Base-by-base conservation (phyloP, 441 rosid species). In the Jatropha multifida region DNA sequence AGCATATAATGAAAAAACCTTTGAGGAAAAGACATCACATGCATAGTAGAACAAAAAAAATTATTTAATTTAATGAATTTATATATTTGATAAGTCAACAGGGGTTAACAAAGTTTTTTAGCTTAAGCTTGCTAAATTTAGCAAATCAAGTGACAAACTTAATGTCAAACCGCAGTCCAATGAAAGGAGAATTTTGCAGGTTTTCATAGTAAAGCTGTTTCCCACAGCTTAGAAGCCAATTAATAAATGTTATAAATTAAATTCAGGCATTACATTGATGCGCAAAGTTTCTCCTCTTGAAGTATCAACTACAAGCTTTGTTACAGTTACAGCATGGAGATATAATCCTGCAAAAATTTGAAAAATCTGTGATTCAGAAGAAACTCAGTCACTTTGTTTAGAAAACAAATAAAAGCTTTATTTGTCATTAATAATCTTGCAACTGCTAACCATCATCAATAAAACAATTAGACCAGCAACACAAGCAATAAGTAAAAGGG, bases 211-310 rank as follows among this genome's bases (percentile, higher is more conserved):
- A 55, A 71, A 55, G 23, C 17, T 48, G 38, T 59, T 72, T 23
- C 20, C 6, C 15, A 68, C 44, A 42, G 48, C n/a, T 9, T 4
- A 54, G 23, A 27, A 63, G 69, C 42, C n/a, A 49, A 55, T 23
- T 26, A 59, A 63, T 42, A 37, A 15, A 60, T 23, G 11, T 59
- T 59, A 59, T 10, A 23, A 23, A 37, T 26, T 48, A 78, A 77
- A 52, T 68, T 18, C 71, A 76, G 73, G 77, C 62, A 80, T 84
- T 94, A 93, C 99, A 74, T 93, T 92, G 83, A 93, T 92, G 14
- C 90, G 94, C 63, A 96, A 80, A 61, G 90, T 88, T 85, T 93
- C 98, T 80, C 97, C 97, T 74, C 99, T 85, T 7, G 99, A 96
- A 48, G 97, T 92, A 81, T 96, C 99, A 15, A 96, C 99, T 48